phyloP scores from a whole-genome alignment of 1,284 basidiomycete species.

The Cryptococcus neoformans region DNA sequence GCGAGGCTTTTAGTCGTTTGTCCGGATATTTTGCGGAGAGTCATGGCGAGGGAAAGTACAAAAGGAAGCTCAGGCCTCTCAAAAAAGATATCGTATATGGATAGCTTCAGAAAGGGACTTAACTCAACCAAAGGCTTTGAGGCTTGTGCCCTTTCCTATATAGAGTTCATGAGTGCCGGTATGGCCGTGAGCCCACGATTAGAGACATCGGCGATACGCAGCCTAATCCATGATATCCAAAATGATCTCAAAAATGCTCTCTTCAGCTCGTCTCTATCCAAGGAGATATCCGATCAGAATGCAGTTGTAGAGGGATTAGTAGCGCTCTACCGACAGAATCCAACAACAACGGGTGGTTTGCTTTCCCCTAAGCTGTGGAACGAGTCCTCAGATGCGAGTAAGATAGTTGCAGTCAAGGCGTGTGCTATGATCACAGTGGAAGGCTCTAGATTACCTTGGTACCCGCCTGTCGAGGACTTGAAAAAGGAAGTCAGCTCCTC shows the following conservation, averaged over 20 bases:
- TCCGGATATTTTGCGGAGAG: slow-evolving; percentile 63
- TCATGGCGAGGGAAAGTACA: slow-evolving; percentile 45
- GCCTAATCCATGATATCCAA: slow-evolving; percentile 66
- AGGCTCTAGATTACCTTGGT: slow-evolving; percentile 35
- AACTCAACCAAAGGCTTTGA: slow-evolving; percentile 34
- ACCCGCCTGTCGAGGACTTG: slow-evolving; percentile 18
- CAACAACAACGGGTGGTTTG: slow-evolving; percentile 57
- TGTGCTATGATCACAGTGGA: slow-evolving; percentile 55
- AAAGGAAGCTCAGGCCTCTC: slow-evolving; percentile 34
- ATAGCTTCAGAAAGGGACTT: slow-evolving; percentile 46
- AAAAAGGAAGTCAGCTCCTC: slow-evolving; percentile 20
- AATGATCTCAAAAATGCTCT: slow-evolving; percentile 62
- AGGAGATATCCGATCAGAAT: slow-evolving; percentile 68
- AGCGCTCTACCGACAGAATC: slow-evolving; percentile 65
- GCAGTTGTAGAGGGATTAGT: slow-evolving; percentile 72
- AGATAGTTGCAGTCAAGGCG: slow-evolving; percentile 71
- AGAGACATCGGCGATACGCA: slow-evolving; percentile 60
- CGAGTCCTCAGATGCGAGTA: slow-evolving; percentile 72
- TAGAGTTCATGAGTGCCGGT: slow-evolving; percentile 79
- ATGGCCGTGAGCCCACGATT: slow-evolving; percentile 60
- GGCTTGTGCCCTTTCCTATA: slow-evolving; percentile 58
- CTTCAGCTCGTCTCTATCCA: slow-evolving; percentile 28
- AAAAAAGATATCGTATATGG: slow-evolving; percentile 51
- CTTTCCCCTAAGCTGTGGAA: slow-evolving; percentile 65
- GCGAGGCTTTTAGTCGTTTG: slow-evolving; percentile 72